Percentiles rank a stretch among this genome's conserved stretches.
phyloP scores from a whole-genome alignment of 176 grass and related monocot species.

The Chloris gayana region DNA sequence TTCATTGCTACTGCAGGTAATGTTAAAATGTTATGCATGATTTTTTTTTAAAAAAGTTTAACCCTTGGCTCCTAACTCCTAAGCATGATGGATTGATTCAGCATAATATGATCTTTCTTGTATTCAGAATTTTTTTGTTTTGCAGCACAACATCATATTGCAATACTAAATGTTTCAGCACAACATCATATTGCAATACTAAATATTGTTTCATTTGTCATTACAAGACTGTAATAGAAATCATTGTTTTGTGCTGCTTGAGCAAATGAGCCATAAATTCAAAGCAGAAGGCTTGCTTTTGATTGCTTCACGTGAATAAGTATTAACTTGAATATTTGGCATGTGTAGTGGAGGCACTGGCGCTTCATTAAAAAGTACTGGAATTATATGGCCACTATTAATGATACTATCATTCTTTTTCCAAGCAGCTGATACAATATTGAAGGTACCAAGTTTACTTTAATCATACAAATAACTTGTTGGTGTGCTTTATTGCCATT shows the following conservation, averaged over 20 bases:
- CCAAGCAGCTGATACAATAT: conserved; percentile 90
- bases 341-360: conserved; percentile 78
- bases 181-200: neutral
- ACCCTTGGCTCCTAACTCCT: neutral
- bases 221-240: neutral
- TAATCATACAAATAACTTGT: conserved; percentile 23
- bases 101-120: neutral
- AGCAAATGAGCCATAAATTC: conserved; percentile 3
- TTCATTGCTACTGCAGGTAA: neutral
- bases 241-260: neutral
- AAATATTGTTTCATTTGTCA: neutral
- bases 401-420: conserved; percentile 96
- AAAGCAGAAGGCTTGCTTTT: conserved; percentile 4
- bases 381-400: conserved; percentile 82
- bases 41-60: neutral
- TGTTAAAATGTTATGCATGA: neutral
- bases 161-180: neutral
- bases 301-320: neutral
- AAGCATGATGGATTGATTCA: conserved; percentile 19
- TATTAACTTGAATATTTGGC: conserved; percentile 16
- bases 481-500: neutral
- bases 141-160: conserved; percentile 11
- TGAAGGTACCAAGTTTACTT: conserved; percentile 69
- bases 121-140: neutral
- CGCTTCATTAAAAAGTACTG: conserved; percentile 74